phyloP scores from a whole-genome alignment of 257 asterid species.

The Thymus quinquecostatus region DNA sequence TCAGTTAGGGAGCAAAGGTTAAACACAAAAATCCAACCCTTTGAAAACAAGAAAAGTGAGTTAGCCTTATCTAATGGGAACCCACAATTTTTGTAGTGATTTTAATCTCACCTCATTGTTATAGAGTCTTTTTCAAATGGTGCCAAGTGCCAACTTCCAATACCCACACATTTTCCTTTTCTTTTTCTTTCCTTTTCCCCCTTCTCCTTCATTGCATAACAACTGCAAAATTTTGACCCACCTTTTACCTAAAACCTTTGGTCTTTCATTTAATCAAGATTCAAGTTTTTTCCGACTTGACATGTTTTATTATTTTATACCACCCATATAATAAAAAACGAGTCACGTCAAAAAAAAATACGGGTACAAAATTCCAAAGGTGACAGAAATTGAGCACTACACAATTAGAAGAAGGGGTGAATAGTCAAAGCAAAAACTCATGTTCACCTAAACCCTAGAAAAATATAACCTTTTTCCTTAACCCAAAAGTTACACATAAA shows the following conservation, averaged over 20 bases:
- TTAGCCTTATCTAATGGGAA: constrained; percentile 22
- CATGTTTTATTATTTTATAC: no score
- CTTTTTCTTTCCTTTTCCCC: neutral
- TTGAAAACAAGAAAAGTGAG: constrained; percentile 31
- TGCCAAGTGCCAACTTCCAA: constrained; percentile 39
- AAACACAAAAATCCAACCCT: constrained; percentile 44
- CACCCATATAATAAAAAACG: no score
- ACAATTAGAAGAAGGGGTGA: neutral
- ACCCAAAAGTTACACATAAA: constrained; percentile 39
- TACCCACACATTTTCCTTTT: neutral
- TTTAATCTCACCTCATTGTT: constrained; percentile 16
- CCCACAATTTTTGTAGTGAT: constrained; percentile 26
- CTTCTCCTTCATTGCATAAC: neutral
- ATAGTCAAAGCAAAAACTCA: constrained; percentile 22
- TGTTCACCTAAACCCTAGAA: constrained; percentile 35
- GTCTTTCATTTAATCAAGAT: neutral
- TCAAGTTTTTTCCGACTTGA: neutral
- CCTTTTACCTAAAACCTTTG: neutral
- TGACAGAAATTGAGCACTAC: constrained; percentile 20
- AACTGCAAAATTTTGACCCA: neutral
- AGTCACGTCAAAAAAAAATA: no score
- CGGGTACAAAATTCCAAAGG: constrained; percentile 9
- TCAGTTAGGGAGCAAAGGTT: constrained; percentile 38
- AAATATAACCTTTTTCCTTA: constrained; percentile 30
- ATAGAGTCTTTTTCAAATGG: constrained; percentile 35